These are phyloP conservation scores for Saccharum spontaneum DNA, from an alignment of 176 grass and related monocot genomes.

Conservation along the genomic window DNA sequence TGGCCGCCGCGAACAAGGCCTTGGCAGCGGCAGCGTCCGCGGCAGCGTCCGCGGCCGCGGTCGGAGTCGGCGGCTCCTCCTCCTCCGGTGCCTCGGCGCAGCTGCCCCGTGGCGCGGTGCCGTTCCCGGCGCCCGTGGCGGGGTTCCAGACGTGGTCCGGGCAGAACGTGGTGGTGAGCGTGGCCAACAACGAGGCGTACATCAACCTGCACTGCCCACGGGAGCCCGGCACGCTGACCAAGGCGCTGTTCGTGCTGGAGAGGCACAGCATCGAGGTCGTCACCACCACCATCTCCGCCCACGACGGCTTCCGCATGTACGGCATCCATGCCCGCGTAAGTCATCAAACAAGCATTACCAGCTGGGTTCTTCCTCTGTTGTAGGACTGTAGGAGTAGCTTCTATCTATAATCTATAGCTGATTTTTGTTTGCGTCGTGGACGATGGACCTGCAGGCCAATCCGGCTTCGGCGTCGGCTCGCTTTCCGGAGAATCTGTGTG, in stretches of 20 bases:
- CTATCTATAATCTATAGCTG: too few species aligned
- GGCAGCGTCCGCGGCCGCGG: not conserved
- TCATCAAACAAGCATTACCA: not conserved
- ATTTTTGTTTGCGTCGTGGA: not conserved
- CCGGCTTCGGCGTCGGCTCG: too few species aligned
- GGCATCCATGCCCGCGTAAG: slow-evolving; percentile 62
- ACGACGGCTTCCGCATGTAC: slow-evolving; percentile 21
- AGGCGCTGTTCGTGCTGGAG: slow-evolving; percentile 35
- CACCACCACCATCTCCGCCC: slow-evolving; percentile 31
- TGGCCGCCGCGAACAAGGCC: not conserved
- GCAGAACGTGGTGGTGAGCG: slow-evolving; percentile 46
- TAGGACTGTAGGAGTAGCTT: too few species aligned
- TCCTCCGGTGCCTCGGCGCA: not conserved
- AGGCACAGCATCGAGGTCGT: slow-evolving; percentile 51
- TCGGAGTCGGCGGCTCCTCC: not conserved
- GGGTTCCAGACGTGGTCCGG: slow-evolving; percentile 54
- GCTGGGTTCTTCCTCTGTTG: not conserved
- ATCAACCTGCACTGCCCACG: slow-evolving; percentile 37
- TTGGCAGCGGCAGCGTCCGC: not conserved
- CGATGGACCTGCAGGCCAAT: not conserved
- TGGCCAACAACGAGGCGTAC: slow-evolving; percentile 40
- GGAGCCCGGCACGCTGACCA: slow-evolving; percentile 28
- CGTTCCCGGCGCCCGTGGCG: not conserved
- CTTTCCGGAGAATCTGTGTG: not conserved
- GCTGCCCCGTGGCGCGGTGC: not conserved